phyloP scores from a whole-genome alignment of 805 yeast species.

The Yarrowia alimentaria region DNA sequence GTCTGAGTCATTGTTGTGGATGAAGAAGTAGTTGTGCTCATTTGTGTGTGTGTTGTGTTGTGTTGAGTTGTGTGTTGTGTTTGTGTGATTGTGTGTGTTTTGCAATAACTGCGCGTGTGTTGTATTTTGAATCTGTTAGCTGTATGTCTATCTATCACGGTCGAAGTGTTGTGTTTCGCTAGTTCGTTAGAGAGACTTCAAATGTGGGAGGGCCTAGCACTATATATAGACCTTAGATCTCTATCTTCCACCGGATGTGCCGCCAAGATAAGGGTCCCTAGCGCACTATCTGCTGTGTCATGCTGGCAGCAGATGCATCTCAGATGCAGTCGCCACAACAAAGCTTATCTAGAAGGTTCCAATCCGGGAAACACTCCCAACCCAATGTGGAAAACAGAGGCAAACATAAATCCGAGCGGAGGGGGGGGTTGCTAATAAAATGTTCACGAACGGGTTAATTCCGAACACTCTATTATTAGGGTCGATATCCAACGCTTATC shows the following conservation, averaged over 20 bases:
- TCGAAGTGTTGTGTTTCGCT: constrained; percentile 15
- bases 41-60: constrained; percentile 3
- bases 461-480: no score
- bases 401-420: not conserved
- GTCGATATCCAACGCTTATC: no score
- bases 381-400: constrained; percentile 11
- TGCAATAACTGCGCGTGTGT: not conserved
- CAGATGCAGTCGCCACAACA: constrained; percentile 23
- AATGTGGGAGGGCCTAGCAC: not conserved
- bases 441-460: no score
- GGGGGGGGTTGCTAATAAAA: no score
- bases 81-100: constrained; percentile 3
- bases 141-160: constrained; percentile 2
- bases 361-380: constrained; percentile 21
- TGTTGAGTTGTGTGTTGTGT: not conserved
- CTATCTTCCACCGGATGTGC: constrained; percentile 17
- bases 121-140: not conserved
- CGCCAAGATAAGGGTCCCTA: constrained; percentile 19
- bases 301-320: constrained; percentile 10
- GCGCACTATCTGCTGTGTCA: constrained; percentile 26
- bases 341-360: constrained; percentile 18
- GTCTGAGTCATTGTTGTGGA: constrained; percentile 23
- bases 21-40: constrained; percentile 24
- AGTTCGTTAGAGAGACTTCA: constrained; percentile 5
- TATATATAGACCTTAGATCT: constrained; percentile 15